These are phyloP conservation scores for Aspergillus pseudotamarii DNA, from an alignment of 2,329 filamentous ascomycete species.

Conservation along the genomic window DNA sequence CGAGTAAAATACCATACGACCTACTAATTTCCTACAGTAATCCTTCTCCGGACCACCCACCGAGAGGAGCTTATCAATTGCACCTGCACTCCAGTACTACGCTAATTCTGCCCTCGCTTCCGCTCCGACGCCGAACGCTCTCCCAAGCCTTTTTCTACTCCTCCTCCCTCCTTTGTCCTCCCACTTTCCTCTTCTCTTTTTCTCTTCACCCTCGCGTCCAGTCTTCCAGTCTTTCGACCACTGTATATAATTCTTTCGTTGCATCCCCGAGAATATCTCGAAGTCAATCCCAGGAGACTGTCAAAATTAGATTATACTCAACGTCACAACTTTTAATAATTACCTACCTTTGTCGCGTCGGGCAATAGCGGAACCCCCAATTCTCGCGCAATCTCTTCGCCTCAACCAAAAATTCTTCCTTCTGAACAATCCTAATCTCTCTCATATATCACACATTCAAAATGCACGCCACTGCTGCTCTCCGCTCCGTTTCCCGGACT, in stretches of 20 bases:
- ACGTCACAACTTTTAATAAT: constrained; percentile 11
- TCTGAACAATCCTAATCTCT: neutral
- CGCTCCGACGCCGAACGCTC: constrained; percentile 17
- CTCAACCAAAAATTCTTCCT: constrained; percentile 21
- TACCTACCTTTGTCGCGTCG: constrained; percentile 28
- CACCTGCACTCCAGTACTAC: neutral
- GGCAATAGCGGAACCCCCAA: constrained; percentile 32
- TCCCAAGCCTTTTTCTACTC: constrained; percentile 17
- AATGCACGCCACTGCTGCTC: constrained; percentile 47
- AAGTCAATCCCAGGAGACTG: neutral
- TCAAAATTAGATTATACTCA: neutral
- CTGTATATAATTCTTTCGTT: constrained; percentile 9
- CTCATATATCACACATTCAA: constrained; percentile 22
- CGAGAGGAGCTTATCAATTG: constrained; percentile 16
- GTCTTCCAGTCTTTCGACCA: constrained; percentile 1
- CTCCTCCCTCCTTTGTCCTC: constrained; percentile 18
- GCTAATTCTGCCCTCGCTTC: constrained; percentile 18
- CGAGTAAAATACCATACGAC: constrained; percentile 1
- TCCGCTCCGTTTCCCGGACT: constrained; percentile 46
- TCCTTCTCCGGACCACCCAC: neutral
- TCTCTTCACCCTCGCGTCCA: constrained; percentile 8
- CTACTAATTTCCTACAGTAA: constrained; percentile 5
- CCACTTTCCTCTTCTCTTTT: constrained; percentile 14
- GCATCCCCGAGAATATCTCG: neutral
- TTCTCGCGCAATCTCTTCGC: constrained; percentile 24